A percentile compares a stretch with the other conserved stretches of the same genome.
phyloP scores from a whole-genome alignment of 2,329 filamentous ascomycete genomes.

The Penicillium thymicola region DNA sequence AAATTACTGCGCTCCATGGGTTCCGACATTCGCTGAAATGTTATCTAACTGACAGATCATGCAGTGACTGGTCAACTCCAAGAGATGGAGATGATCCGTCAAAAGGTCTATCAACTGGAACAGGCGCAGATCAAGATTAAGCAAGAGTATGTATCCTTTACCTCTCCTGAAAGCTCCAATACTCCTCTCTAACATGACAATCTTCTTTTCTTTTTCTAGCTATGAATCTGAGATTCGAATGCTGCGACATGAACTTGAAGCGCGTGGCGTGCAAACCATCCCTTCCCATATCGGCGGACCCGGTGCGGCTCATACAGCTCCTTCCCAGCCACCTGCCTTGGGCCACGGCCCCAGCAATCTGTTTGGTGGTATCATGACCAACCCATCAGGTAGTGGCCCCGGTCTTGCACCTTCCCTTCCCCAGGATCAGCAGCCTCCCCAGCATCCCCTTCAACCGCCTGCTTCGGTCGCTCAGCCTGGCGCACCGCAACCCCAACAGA shows the following conservation, averaged over 20 bases:
- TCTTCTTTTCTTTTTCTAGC: constrained; percentile 47
- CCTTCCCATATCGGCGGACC: constrained; percentile 63
- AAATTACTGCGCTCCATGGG: constrained; percentile 11
- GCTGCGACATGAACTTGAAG: constrained; percentile 82
- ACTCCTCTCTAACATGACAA: background rate
- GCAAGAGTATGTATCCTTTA: constrained; percentile 67
- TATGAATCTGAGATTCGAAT: constrained; percentile 89
- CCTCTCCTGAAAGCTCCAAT: background rate
- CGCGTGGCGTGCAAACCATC: constrained; percentile 60
- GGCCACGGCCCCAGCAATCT: constrained; percentile 85
- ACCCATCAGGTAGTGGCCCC: constrained; percentile 77
- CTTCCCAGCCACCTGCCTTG: constrained; percentile 79
- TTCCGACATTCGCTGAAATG: constrained; percentile 20
- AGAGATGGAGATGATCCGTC: constrained; percentile 90
- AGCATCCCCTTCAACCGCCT: constrained; percentile 59
- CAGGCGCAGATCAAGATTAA: constrained; percentile 85
- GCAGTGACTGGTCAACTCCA: constrained; percentile 85
- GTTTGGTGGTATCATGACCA: constrained; percentile 94
- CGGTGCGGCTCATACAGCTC: constrained; percentile 71
- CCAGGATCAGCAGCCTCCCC: constrained; percentile 60
- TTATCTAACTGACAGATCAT: constrained; percentile 30
- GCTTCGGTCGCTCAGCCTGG: constrained; percentile 56
- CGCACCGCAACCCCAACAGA: constrained; percentile 67
- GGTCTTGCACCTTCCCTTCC: constrained; percentile 74
- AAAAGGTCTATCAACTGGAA: constrained; percentile 91